Conservation (phyloP, 2,329 filamentous ascomycete genomes). For the Phialophora verrucosa region DNA sequence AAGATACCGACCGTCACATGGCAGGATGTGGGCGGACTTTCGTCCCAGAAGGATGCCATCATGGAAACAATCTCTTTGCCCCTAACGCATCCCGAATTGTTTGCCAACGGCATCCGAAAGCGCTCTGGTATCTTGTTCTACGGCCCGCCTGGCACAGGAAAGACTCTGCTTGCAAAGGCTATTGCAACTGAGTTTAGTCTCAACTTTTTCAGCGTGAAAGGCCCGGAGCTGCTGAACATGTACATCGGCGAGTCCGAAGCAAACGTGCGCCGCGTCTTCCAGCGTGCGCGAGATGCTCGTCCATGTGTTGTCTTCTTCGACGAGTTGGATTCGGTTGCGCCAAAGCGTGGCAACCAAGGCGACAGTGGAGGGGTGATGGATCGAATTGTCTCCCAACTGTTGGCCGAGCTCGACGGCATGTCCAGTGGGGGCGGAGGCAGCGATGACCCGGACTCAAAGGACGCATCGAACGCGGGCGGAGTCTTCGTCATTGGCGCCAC, state of each 20-base stretch:
- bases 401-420: constrained; percentile 97
- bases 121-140: constrained; percentile 92
- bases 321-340: constrained; percentile 89
- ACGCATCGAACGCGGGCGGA: constrained; percentile 63
- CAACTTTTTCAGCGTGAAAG: constrained; percentile 94
- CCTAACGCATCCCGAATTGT: constrained; percentile 87
- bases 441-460: constrained; percentile 64
- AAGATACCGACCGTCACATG: constrained; percentile 98
- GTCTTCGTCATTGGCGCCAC: constrained; percentile 98
- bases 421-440: constrained; percentile 62
- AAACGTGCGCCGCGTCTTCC: constrained; percentile 87
- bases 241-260: constrained; percentile 95
- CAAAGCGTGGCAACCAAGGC: constrained; percentile 95
- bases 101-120: constrained; percentile 98
- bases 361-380: constrained; percentile 99
- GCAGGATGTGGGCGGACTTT: constrained; percentile 92
- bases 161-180: constrained; percentile 89
- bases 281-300: constrained; percentile 80
- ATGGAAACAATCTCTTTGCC: constrained; percentile 96
- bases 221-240: constrained; percentile 91
- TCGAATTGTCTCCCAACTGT: constrained; percentile 89
- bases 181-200: constrained; percentile 92
- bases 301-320: constrained; percentile 95
- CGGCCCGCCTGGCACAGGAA: constrained; percentile 87
- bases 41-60: constrained; percentile 95